Conservation (phyloP, 192 early-diverging fungal genomes). For the Podila minutissima region DNA sequence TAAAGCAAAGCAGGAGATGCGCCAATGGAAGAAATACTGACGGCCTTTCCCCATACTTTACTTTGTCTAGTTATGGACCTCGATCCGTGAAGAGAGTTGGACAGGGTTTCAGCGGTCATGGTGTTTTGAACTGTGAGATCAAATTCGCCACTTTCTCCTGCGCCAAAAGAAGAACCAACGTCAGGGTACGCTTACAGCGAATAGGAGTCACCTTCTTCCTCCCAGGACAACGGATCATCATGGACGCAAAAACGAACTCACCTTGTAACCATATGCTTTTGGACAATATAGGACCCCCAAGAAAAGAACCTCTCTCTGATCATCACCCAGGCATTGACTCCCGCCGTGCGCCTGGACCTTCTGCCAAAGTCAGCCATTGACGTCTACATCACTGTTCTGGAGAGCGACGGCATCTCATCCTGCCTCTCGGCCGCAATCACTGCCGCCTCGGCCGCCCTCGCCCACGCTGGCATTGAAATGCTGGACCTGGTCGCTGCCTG, state of each 20-base stretch:
- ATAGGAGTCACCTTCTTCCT: background rate
- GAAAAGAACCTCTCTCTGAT: slow-evolving; percentile 73
- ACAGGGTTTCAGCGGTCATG: slow-evolving; percentile 61
- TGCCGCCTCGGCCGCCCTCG: slow-evolving; percentile 74
- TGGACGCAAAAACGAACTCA: background rate
- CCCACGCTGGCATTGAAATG: slow-evolving; percentile 91
- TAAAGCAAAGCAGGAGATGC: background rate
- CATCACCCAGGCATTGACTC: slow-evolving; percentile 71
- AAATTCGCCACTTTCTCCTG: slow-evolving; percentile 81
- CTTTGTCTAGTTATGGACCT: slow-evolving; percentile 71
- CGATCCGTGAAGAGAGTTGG: slow-evolving; percentile 62
- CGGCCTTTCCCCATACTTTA: background rate
- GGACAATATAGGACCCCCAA: slow-evolving; percentile 60
- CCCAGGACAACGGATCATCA: background rate
- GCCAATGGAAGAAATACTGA: background rate
- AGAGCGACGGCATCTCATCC: slow-evolving; percentile 72
- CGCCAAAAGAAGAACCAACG: slow-evolving; percentile 60
- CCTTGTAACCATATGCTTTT: background rate
- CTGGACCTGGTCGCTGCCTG: slow-evolving; percentile 79
- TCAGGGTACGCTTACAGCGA: slow-evolving; percentile 21
- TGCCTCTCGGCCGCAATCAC: slow-evolving; percentile 72
- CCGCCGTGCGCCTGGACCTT: slow-evolving; percentile 75
- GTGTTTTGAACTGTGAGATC: slow-evolving; percentile 76
- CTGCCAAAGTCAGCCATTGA: slow-evolving; percentile 82
- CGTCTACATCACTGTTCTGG: slow-evolving; percentile 73